Conservation (phyloP, 495 filamentous ascomycete species). For the Rhizodiscina lignyota region DNA sequence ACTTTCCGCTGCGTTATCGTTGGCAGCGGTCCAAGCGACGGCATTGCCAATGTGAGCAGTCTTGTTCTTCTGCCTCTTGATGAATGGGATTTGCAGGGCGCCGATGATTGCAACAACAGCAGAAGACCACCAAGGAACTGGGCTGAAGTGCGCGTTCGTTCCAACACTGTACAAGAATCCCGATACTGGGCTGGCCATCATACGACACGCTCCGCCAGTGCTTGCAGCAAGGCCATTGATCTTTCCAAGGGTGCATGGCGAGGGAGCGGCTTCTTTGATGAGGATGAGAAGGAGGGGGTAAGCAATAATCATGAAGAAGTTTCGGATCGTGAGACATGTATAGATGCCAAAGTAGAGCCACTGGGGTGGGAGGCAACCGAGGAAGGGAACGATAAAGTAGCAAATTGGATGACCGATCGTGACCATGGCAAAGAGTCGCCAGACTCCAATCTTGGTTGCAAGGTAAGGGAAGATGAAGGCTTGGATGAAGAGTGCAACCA, state of each 20-base stretch:
- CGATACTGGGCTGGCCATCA: constrained; percentile 57
- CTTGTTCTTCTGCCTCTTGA: constrained; percentile 30
- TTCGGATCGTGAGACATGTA: constrained; percentile 50
- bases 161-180: constrained; percentile 60
- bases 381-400: constrained; percentile 58
- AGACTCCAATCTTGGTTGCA: constrained; percentile 56
- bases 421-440: constrained; percentile 53
- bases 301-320: constrained; percentile 57
- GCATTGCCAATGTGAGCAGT: too few species aligned
- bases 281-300: constrained; percentile 70
- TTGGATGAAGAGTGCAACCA: constrained; percentile 67
- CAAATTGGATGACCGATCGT: constrained; percentile 59
- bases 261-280: constrained; percentile 68
- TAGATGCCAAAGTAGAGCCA: constrained; percentile 55
- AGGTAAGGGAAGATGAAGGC: constrained; percentile 56
- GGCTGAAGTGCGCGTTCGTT: constrained; percentile 48
- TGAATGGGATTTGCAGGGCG: constrained; percentile 49
- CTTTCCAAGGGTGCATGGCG: constrained; percentile 47
- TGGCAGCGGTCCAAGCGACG: too few species aligned
- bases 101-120: constrained; percentile 51
- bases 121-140: constrained; percentile 65
- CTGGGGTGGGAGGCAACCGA: constrained; percentile 42
- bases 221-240: constrained; percentile 73
- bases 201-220: constrained; percentile 60
- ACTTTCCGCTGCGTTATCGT: too few species aligned